These are phyloP conservation scores for Talaromyces nanjingensis DNA, from an alignment of 495 filamentous ascomycete species.

Conservation along the genomic window DNA sequence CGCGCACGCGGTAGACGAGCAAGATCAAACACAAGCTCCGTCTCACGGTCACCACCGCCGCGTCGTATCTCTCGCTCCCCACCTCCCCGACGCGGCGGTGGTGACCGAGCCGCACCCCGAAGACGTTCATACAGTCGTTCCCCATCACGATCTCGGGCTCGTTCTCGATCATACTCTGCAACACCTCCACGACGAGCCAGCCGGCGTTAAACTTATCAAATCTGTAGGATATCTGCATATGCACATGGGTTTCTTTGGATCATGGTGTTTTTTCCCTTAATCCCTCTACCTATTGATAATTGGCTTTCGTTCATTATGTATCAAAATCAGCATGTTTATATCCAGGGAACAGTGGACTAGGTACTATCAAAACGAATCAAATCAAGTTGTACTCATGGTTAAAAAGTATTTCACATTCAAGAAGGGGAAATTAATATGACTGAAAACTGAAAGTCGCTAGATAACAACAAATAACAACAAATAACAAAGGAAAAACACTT, in stretches of 20 bases:
- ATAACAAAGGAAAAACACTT: neutral
- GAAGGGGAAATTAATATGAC: neutral
- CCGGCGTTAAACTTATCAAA: neutral
- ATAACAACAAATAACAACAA: neutral
- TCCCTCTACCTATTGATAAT: neutral
- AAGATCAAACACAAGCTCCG: neutral
- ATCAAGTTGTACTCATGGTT: neutral
- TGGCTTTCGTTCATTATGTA: neutral
- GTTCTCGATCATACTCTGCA: constrained; percentile 1
- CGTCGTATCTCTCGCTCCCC: neutral
- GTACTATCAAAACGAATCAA: neutral
- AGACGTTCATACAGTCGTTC: constrained; percentile 7
- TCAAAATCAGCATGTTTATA: neutral
- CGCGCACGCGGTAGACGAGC: neutral
- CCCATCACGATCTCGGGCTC: constrained; percentile 3
- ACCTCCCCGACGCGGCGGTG: neutral
- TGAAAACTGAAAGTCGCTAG: neutral
- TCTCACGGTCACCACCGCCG: neutral
- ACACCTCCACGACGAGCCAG: constrained; percentile 1
- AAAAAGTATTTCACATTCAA: neutral
- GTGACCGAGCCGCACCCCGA: neutral
- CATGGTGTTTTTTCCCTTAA: neutral
- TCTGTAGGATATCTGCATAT: constrained; percentile 1
- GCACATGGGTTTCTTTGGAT: neutral
- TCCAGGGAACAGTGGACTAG: neutral